Evolutionary conservation across 2,329 filamentous ascomycete genomes (phyloP).

Genomic region (Microdochium trichocladiopsis): DNA sequence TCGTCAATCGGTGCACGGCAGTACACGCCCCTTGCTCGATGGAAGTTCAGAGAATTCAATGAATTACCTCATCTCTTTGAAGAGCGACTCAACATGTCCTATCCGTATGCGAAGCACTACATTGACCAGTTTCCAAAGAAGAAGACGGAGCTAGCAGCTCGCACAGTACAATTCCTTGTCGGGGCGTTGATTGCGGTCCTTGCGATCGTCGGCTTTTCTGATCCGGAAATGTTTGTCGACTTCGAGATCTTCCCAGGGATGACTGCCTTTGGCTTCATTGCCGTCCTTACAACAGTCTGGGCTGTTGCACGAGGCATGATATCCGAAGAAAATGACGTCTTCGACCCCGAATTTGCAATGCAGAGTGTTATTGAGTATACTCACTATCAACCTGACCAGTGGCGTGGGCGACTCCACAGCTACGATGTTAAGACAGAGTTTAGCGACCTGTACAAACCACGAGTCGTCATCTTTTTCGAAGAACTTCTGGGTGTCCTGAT

Average conservation of each 20-base stretch:
- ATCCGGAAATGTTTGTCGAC: constrained; percentile 81
- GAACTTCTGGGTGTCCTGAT: constrained; percentile 89
- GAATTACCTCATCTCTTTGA: constrained; percentile 90
- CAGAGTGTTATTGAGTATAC: constrained; percentile 87
- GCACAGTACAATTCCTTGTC: constrained; percentile 80
- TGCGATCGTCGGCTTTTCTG: constrained; percentile 75
- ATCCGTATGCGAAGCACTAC: constrained; percentile 86
- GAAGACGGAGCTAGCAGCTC: constrained; percentile 78
- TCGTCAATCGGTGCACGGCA: constrained; percentile 79
- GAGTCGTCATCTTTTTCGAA: constrained; percentile 84
- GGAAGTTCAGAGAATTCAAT: constrained; percentile 99
- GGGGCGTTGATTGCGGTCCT: constrained; percentile 84
- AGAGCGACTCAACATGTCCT: constrained; percentile 86
- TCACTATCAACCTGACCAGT: constrained; percentile 83
- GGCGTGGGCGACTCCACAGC: constrained; percentile 85
- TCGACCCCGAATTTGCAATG: constrained; percentile 86
- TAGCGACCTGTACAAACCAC: constrained; percentile 82
- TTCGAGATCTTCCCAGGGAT: constrained; percentile 89
- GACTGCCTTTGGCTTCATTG: constrained; percentile 86
- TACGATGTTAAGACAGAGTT: constrained; percentile 92
- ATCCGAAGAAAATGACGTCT: constrained; percentile 81
- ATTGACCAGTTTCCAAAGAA: constrained; percentile 95
- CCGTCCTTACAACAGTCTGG: constrained; percentile 76
- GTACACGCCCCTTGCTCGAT: constrained; percentile 89
- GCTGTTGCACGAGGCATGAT: constrained; percentile 75